Conservation (phyloP, 768 basidiomycete species). For the Saitozyma podzolica region DNA sequence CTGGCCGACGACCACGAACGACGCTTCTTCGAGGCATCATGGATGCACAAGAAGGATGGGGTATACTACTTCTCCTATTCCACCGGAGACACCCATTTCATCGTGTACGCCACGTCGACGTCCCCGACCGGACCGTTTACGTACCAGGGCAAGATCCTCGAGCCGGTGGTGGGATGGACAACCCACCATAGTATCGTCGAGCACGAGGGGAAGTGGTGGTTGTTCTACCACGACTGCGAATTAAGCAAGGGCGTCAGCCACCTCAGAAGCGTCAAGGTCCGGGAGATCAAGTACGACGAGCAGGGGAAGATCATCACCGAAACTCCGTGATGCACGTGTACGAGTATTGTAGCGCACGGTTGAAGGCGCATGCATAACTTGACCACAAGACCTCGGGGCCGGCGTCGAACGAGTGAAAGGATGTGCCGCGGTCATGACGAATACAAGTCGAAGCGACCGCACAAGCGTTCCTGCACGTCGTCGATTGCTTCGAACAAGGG, state of each 20-base stretch:
- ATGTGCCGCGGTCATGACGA: too few relatives aligned
- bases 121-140: constrained; percentile 33
- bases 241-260: constrained; percentile 32
- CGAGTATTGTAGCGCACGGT: too few relatives aligned
- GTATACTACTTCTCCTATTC: constrained; percentile 37
- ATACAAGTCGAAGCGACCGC: too few relatives aligned
- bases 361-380: too few relatives aligned
- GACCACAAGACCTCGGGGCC: too few relatives aligned
- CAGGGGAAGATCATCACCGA: constrained; percentile 13
- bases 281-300: constrained; percentile 26
- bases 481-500: too few relatives aligned
- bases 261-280: constrained; percentile 26
- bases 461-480: too few relatives aligned
- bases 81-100: constrained; percentile 33
- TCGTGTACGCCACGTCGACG: constrained; percentile 23
- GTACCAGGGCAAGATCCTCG: constrained; percentile 23
- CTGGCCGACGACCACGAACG: constrained; percentile 31
- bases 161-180: constrained; percentile 34
- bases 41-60: constrained; percentile 29
- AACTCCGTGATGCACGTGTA: constrained; percentile 2
- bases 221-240: constrained; percentile 37
- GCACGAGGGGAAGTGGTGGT: constrained; percentile 25
- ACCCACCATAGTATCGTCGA: constrained; percentile 32
- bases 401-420: too few relatives aligned
- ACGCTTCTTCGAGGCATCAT: constrained; percentile 37